Percentiles rank a stretch among this genome's conserved stretches.
phyloP scores from a whole-genome alignment of 2,329 filamentous ascomycete species.

The Alternaria triticimaculans region DNA sequence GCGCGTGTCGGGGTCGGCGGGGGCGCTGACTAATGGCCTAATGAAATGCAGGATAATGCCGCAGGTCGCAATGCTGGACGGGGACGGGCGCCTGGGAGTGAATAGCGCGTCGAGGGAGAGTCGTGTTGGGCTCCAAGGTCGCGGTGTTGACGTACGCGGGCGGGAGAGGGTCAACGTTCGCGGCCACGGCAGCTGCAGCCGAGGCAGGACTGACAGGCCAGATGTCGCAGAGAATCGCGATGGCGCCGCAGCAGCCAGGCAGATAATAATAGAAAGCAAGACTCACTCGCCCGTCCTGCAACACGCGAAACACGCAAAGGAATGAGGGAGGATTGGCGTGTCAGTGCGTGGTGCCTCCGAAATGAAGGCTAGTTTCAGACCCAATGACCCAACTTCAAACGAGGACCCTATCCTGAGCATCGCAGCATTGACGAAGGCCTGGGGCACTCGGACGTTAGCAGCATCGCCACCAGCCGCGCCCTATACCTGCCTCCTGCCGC shows the following conservation, averaged over 20 bases:
- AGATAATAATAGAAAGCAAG: conserved; percentile 10
- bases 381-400: conserved; percentile 25
- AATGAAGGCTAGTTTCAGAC: conserved; percentile 20
- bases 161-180: conserved; percentile 11
- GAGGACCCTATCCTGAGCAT: conserved; percentile 20
- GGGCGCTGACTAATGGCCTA: conserved; percentile 2
- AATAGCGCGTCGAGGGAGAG: neutral
- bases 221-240: conserved; percentile 8
- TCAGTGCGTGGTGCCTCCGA: conserved; percentile 19
- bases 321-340: conserved; percentile 22
- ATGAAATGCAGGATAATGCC: neutral
- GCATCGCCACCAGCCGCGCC: conserved; percentile 29
- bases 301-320: conserved; percentile 27
- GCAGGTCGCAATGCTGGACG: neutral
- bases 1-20: conserved; percentile 13
- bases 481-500: conserved; percentile 12
- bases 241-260: conserved; percentile 2
- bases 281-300: conserved; percentile 10
- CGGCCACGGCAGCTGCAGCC: conserved; percentile 30
- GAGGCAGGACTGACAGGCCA: conserved; percentile 15
- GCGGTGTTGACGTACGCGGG: conserved; percentile 3
- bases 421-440: conserved; percentile 13
- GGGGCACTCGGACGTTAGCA: conserved; percentile 24
- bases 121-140: conserved; percentile 1
- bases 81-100: neutral